These are phyloP conservation scores for Megacollybia platyphylla DNA, from an alignment of 1,284 basidiomycete species.

Conservation along the genomic window DNA sequence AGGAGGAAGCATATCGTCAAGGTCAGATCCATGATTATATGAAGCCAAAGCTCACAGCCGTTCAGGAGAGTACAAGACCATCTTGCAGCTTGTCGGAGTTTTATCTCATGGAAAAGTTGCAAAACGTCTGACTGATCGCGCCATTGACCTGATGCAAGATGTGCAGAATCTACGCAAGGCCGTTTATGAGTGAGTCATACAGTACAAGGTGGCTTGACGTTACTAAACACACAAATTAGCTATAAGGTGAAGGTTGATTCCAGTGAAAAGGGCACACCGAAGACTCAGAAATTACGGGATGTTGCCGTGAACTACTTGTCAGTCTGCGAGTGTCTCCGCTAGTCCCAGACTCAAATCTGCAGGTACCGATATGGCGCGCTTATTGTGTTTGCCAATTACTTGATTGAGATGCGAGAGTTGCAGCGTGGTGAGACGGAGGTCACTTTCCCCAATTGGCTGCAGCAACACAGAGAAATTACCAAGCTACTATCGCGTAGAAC, in stretches of 20 bases:
- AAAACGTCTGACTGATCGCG: constrained; percentile 84
- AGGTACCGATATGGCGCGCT: constrained; percentile 83
- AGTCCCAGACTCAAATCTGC: not conserved
- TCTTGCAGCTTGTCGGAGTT: constrained; percentile 87
- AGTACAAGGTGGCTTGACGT: not conserved
- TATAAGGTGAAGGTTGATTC: constrained; percentile 88
- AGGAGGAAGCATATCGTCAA: constrained; percentile 79
- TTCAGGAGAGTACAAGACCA: constrained; percentile 91
- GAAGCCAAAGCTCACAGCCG: constrained; percentile 1
- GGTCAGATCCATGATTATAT: constrained; percentile 27
- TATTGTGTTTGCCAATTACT: constrained; percentile 92
- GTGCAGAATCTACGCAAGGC: constrained; percentile 91
- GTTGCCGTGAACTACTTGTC: constrained; percentile 81
- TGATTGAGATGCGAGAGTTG: constrained; percentile 64
- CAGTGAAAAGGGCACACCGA: constrained; percentile 64
- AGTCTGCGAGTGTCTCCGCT: constrained; percentile 13
- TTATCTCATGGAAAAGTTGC: constrained; percentile 83
- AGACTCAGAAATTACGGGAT: constrained; percentile 62
- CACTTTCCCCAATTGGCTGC: constrained; percentile 76
- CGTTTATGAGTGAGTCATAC: constrained; percentile 66
- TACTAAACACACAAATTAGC: constrained; percentile 23
- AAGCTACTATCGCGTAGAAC: constrained; percentile 64
- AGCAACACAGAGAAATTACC: constrained; percentile 74
- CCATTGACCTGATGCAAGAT: constrained; percentile 85
- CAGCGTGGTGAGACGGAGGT: constrained; percentile 21